Percentiles rank a stretch among this genome's conserved stretches.
Evolutionary conservation across 352 stramenopile species (phyloP).

Genomic region (Pythium plurisporium): DNA sequence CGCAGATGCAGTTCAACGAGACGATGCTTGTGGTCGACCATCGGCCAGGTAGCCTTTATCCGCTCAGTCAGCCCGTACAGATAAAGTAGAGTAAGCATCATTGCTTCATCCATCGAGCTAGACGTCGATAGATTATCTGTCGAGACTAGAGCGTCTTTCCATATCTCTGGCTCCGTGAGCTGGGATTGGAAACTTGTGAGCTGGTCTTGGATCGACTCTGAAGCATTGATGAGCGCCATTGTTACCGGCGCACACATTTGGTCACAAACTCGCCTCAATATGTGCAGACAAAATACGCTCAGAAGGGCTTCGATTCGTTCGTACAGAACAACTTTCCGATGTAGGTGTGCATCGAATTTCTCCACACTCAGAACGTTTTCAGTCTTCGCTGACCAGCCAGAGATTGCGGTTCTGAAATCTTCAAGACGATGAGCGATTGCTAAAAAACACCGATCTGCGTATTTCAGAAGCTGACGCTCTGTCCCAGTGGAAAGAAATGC

Average conservation of each 20-base stretch:
- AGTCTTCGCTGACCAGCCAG: neutral
- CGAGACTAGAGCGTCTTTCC: constrained; percentile 9
- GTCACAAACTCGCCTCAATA: constrained; percentile 42
- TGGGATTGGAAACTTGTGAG: constrained; percentile 37
- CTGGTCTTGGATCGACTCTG: constrained; percentile 36
- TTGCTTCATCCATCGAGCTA: neutral
- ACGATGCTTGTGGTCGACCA: constrained; percentile 45
- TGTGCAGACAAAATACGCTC: constrained; percentile 56
- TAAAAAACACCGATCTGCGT: constrained; percentile 10
- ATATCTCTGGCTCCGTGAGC: constrained; percentile 27
- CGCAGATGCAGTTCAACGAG: constrained; percentile 28
- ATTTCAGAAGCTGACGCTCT: constrained; percentile 18
- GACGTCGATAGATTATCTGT: neutral
- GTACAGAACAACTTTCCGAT: constrained; percentile 24
- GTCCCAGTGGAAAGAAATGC: neutral
- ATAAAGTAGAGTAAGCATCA: constrained; percentile 24
- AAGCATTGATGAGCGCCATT: constrained; percentile 21
- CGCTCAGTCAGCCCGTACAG: constrained; percentile 44
- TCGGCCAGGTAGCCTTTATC: constrained; percentile 40
- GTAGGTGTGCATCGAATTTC: constrained; percentile 7
- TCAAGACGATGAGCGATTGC: constrained; percentile 7
- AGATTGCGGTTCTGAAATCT: constrained; percentile 3
- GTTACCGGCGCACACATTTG: constrained; percentile 34
- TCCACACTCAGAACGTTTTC: neutral
- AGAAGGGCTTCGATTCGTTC: constrained; percentile 39